phyloP scores from a whole-genome alignment of 345 rosid genomes.

The Acer yangbiense region DNA sequence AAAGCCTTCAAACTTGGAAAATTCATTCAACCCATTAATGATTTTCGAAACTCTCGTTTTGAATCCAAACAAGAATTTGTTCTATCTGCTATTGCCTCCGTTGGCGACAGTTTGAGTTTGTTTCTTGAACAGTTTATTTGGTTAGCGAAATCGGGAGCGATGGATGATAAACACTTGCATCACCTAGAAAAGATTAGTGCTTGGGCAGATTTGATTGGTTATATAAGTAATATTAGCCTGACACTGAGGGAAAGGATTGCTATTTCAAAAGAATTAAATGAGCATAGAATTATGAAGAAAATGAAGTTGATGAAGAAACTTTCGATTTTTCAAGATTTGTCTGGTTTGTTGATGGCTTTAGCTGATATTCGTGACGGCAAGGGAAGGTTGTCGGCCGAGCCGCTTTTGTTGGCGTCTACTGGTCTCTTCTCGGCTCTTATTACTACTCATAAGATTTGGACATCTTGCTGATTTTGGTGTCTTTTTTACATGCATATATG shows the following conservation, averaged over 20 bases:
- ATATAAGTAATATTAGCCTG: slow-evolving; percentile 61
- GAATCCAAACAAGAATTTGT: slow-evolving; percentile 46
- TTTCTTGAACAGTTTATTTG: slow-evolving; percentile 86
- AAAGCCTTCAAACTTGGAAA: slow-evolving; percentile 93
- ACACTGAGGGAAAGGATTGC: slow-evolving; percentile 71
- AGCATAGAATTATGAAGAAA: slow-evolving; percentile 44
- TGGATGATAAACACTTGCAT: slow-evolving; percentile 53
- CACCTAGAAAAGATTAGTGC: slow-evolving; percentile 65
- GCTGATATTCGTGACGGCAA: slow-evolving; percentile 75
- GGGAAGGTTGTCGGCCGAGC: slow-evolving; percentile 51
- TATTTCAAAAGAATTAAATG: slow-evolving; percentile 57
- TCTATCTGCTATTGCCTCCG: slow-evolving; percentile 58
- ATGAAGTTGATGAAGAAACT: slow-evolving; percentile 63
- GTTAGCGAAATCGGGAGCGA: slow-evolving; percentile 79
- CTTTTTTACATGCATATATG: slow-evolving; percentile 15
- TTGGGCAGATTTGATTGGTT: slow-evolving; percentile 76
- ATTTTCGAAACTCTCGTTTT: slow-evolving; percentile 51
- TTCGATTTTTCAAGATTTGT: slow-evolving; percentile 75
- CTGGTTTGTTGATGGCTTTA: slow-evolving; percentile 76
- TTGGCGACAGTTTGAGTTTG: slow-evolving; percentile 79
- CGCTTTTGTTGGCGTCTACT: slow-evolving; percentile 57
- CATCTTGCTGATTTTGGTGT: slow-evolving; percentile 53
- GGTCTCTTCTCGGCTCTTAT: slow-evolving; percentile 83
- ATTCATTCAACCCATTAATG: slow-evolving; percentile 82
- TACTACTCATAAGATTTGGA: slow-evolving; percentile 89